phyloP scores from a whole-genome alignment of 805 yeast genomes.

The Ogataea zsoltii region DNA sequence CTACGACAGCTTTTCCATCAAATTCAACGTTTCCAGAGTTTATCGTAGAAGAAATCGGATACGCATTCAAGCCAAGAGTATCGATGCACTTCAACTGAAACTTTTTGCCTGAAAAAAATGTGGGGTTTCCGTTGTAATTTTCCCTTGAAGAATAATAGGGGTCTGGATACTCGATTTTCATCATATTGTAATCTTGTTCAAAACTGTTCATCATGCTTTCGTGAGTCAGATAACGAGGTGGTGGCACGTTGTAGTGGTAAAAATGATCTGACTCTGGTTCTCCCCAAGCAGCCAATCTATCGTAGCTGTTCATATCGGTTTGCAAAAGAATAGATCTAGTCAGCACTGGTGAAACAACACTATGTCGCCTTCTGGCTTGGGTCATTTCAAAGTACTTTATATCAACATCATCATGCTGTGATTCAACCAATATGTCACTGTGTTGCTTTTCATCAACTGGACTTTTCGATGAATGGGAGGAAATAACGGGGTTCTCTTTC shows the following conservation, averaged over 20 bases:
- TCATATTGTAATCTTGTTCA: slow-evolving; percentile 42
- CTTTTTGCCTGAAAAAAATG: slow-evolving; percentile 67
- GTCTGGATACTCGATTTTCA: slow-evolving; percentile 54
- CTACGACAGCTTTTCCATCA: neutral
- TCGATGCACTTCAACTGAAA: slow-evolving; percentile 48
- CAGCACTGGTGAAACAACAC: neutral
- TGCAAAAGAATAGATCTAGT: neutral
- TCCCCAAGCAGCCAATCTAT: slow-evolving; percentile 2
- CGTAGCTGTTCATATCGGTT: neutral
- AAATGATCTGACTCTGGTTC: slow-evolving; percentile 7
- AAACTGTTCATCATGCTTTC: slow-evolving; percentile 34
- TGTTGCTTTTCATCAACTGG: neutral
- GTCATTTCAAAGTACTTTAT: slow-evolving; percentile 17
- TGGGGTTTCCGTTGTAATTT: slow-evolving; percentile 56
- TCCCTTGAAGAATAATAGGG: slow-evolving; percentile 60
- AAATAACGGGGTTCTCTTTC: neutral
- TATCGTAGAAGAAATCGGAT: slow-evolving; percentile 5
- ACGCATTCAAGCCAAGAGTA: slow-evolving; percentile 23
- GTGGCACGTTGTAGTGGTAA: slow-evolving; percentile 13
- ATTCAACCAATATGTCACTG: neutral
- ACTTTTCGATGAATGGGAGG: neutral
- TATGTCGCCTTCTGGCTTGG: slow-evolving; percentile 9
- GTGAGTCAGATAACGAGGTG: slow-evolving; percentile 20
- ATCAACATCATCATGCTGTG: slow-evolving; percentile 11
- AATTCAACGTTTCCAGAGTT: slow-evolving; percentile 8